phyloP scores from a whole-genome alignment of 768 basidiomycete genomes.

The Leccinum incarnatum region DNA sequence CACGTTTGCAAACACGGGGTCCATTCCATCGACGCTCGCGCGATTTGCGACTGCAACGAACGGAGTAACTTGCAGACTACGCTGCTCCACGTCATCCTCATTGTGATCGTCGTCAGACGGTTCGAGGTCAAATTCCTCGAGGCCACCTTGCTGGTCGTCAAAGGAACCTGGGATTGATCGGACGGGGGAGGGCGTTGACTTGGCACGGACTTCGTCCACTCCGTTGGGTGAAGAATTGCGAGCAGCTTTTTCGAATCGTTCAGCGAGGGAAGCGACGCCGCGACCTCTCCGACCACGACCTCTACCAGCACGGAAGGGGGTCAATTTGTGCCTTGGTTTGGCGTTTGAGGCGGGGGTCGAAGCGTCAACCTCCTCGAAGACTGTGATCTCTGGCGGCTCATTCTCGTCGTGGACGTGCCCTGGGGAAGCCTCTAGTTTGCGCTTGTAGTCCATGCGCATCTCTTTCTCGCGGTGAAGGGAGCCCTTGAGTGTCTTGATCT shows the following conservation, averaged over 20 bases:
- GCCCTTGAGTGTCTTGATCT: slow-evolving; percentile 80
- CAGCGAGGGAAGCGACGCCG: slow-evolving; percentile 51
- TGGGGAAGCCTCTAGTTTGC: slow-evolving; percentile 47
- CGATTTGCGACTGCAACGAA: slow-evolving; percentile 51
- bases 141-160: slow-evolving; percentile 15
- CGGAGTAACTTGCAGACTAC: slow-evolving; percentile 33
- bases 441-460: slow-evolving; percentile 63
- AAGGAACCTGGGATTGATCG: slow-evolving; percentile 36
- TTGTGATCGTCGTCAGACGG: slow-evolving; percentile 23
- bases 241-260: slow-evolving; percentile 59
- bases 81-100: slow-evolving; percentile 28
- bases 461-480: slow-evolving; percentile 83
- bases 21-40: slow-evolving; percentile 82
- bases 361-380: slow-evolving; percentile 47
- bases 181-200: slow-evolving; percentile 28
- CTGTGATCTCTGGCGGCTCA: slow-evolving; percentile 34
- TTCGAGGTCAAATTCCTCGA: slow-evolving; percentile 24
- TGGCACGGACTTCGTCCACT: slow-evolving; percentile 17
- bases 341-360: slow-evolving; percentile 32
- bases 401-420: slow-evolving; percentile 38
- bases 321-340: slow-evolving; percentile 41
- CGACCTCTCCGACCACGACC: slow-evolving; percentile 50
- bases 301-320: slow-evolving; percentile 54
- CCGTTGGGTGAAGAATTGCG: slow-evolving; percentile 48
- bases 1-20: slow-evolving; percentile 79